A percentile compares a stretch with the other conserved stretches of the same genome.
phyloP scores from a whole-genome alignment of 2,329 filamentous ascomycete genomes.

The Talaromyces sp. region DNA sequence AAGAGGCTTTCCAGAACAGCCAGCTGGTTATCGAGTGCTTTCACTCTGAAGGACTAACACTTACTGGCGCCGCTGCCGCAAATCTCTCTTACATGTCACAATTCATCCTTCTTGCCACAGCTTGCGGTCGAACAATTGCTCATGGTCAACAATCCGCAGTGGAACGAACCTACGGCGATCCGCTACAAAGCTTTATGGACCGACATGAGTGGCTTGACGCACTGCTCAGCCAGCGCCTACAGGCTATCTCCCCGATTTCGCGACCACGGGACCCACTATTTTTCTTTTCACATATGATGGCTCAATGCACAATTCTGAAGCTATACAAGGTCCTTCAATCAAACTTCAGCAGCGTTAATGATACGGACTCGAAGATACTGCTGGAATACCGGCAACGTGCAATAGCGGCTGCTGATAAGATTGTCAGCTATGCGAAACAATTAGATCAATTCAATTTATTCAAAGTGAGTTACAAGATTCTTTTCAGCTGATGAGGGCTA shows the following conservation, averaged over 20 bases:
- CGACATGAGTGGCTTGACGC: background rate
- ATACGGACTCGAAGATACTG: background rate
- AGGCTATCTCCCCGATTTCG: background rate
- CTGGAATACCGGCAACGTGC: constrained; percentile 5
- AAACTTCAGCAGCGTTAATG: background rate
- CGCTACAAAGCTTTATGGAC: background rate
- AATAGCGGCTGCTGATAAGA: constrained; percentile 12
- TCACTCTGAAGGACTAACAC: background rate
- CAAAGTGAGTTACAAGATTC: background rate
- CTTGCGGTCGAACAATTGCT: background rate
- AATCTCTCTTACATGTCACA: background rate
- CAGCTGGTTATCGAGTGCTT: constrained; percentile 27
- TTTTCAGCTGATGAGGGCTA: background rate
- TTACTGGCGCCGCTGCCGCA: constrained; percentile 25
- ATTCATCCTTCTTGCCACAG: background rate
- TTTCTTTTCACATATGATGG: background rate
- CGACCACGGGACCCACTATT: background rate
- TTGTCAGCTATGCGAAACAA: background rate
- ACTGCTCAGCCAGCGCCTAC: background rate
- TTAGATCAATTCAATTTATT: background rate
- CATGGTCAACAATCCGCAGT: background rate
- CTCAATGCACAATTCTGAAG: background rate
- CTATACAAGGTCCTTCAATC: background rate
- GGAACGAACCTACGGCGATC: background rate
- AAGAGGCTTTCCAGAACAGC: constrained; percentile 34